Evolutionary conservation across 371 early-diverging fungal genomes (phyloP), one percentile per base, ranked within the genome.

Genomic region (Mucor ambiguus): DNA sequence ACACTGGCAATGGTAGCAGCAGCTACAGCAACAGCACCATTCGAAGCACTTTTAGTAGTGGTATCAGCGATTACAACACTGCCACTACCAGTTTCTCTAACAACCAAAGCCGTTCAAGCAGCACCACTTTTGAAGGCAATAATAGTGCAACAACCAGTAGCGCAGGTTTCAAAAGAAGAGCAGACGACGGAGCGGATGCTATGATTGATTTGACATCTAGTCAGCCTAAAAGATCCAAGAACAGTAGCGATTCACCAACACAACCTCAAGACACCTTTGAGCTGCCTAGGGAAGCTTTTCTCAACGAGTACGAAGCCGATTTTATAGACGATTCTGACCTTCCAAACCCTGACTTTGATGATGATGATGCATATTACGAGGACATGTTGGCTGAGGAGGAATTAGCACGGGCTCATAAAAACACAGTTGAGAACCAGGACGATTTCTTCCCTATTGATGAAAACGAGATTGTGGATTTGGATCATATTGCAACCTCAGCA

Each of bases 201-300:
- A 61, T 29, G 35, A 63, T 67, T 18, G 63, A 64, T 28, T 33
- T 68, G 20, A 63, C 67, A 56, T 52, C 33, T 57, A 67, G 57
- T 33, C 72, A 61, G 35, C 60, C 60, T 16, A 66, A 67, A 26
- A 18, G 62, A 37, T 38, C 14, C 8, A 62, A 62, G 29, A 12
- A 26, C 29, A 7, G 12, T 12, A 49, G 49, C 10, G 12, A 49
- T 12, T 49, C 26, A 12, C 26, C 49, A 0, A 22, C 11, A 24
- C 26, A 8, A 3, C 22, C 49, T 22, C 26, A 46, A 22, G 20
- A 46, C 46, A 14, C 37, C 16, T 46, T 24, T 24, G 49, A 49
- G 11, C 49, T 49, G 5, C 49, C 49, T 8, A 24, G 12, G 12
- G 49, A 49, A 26, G 49, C 49, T 10, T 49, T 49, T 10, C 4